A percentile compares a stretch with the other conserved stretches of the same genome.
phyloP scores from a whole-genome alignment of 768 basidiomycete species.

The Hirschioporus abietinus region DNA sequence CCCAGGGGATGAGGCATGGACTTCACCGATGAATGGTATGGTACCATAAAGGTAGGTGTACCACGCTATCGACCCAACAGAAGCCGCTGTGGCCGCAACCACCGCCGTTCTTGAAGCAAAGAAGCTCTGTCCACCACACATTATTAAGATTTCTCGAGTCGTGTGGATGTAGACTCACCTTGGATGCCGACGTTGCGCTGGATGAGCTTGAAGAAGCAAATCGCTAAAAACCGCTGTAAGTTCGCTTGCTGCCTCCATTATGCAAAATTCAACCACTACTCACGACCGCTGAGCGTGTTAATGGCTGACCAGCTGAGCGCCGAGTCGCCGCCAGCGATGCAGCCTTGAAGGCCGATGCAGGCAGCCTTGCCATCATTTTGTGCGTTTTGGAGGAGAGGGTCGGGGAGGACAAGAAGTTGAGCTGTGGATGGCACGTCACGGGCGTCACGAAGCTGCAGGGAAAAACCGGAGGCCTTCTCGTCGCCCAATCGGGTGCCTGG shows the following conservation, averaged over 20 bases:
- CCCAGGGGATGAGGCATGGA: slow-evolving; percentile 85
- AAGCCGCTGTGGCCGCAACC: slow-evolving; percentile 67
- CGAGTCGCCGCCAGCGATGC: slow-evolving; percentile 42
- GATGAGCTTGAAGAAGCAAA: slow-evolving; percentile 62
- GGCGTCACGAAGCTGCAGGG: neutral
- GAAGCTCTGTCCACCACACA: slow-evolving; percentile 41
- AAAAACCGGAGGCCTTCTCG: neutral
- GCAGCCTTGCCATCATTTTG: slow-evolving; percentile 82
- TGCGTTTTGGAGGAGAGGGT: neutral
- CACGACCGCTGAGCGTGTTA: slow-evolving; percentile 48
- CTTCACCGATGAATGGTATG: slow-evolving; percentile 86
- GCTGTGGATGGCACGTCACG: neutral
- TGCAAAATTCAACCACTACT: slow-evolving; percentile 20
- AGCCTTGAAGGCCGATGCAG: slow-evolving; percentile 64
- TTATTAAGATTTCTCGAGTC: slow-evolving; percentile 5
- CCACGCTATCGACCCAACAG: slow-evolving; percentile 91
- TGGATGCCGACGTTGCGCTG: slow-evolving; percentile 48
- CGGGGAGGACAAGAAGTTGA: neutral
- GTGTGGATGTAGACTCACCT: slow-evolving; percentile 43
- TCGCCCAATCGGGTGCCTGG: neutral
- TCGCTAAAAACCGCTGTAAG: slow-evolving; percentile 32
- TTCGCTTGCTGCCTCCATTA: slow-evolving; percentile 19
- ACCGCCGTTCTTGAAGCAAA: slow-evolving; percentile 69
- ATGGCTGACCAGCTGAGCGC: slow-evolving; percentile 34
- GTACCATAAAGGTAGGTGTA: slow-evolving; percentile 93